Evolutionary conservation across 108 stramenopile species (phyloP).

Genomic region (Conticribra weissflogii): DNA sequence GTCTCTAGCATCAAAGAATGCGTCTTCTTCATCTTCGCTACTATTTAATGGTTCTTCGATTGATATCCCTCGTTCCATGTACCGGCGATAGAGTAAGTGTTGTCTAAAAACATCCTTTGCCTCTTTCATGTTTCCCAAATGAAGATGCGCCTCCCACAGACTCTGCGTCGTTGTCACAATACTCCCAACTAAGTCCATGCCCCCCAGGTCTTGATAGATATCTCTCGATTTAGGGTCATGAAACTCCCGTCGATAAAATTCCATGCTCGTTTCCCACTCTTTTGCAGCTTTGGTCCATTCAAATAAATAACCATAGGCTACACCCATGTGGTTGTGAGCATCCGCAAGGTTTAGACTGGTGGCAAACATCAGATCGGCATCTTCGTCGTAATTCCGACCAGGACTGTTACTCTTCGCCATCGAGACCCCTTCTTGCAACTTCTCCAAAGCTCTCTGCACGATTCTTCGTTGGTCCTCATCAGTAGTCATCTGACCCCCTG

Average conservation of each 20-base stretch:
- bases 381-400: not conserved
- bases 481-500: not conserved
- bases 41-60: slow-evolving; percentile 2
- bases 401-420: not conserved
- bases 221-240: not conserved
- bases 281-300: not conserved
- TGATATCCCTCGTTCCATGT: not conserved
- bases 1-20: not conserved
- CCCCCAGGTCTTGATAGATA: not conserved
- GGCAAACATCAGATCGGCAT: not conserved
- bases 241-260: not conserved
- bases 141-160: not conserved
- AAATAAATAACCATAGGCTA: not conserved
- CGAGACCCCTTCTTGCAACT: not conserved
- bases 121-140: not conserved
- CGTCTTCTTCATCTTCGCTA: not conserved
- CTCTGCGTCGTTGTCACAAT: slow-evolving; percentile 2
- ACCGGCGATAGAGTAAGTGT: not conserved
- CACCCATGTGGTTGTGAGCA: slow-evolving; percentile 6
- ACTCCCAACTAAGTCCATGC: not conserved
- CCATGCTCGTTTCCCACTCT: slow-evolving; percentile 4
- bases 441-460: not conserved
- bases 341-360: not conserved
- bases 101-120: not conserved
- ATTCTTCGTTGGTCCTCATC: not conserved